phyloP scores from a whole-genome alignment of 768 basidiomycete species.

The Pleurotus salmoneostramineus region DNA sequence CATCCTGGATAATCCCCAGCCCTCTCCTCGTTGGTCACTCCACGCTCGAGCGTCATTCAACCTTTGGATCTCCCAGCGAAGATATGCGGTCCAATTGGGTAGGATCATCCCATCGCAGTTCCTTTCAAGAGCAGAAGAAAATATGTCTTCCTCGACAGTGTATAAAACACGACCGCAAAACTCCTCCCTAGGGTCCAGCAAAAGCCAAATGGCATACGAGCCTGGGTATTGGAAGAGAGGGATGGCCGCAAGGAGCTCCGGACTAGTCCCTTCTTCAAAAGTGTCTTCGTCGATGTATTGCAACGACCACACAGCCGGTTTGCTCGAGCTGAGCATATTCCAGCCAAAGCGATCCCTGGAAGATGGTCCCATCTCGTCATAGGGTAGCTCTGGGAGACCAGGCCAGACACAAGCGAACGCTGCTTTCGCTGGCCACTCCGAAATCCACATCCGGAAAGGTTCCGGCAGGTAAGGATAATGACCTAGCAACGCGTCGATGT shows the following conservation, averaged over 20 bases:
- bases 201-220: not conserved
- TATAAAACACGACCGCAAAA: not conserved
- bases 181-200: not conserved
- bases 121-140: not conserved
- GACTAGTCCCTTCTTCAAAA: not conserved
- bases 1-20: too few relatives aligned
- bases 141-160: not conserved
- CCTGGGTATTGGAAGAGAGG: not conserved
- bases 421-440: constrained; percentile 21
- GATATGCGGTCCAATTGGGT: not conserved
- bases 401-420: constrained; percentile 17
- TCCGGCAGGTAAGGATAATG: constrained; percentile 1
- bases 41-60: too few relatives aligned
- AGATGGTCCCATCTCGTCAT: not conserved
- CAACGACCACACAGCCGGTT: not conserved
- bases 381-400: constrained; percentile 7
- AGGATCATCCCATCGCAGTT: not conserved
- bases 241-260: not conserved
- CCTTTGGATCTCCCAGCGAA: not conserved
- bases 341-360: not conserved
- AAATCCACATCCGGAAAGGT: constrained; percentile 14
- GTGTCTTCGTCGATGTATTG: not conserved
- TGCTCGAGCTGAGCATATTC: not conserved
- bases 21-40: too few relatives aligned
- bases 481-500: not conserved